phyloP scores from a whole-genome alignment of 768 basidiomycete species.

The Leccinum uliginosum region DNA sequence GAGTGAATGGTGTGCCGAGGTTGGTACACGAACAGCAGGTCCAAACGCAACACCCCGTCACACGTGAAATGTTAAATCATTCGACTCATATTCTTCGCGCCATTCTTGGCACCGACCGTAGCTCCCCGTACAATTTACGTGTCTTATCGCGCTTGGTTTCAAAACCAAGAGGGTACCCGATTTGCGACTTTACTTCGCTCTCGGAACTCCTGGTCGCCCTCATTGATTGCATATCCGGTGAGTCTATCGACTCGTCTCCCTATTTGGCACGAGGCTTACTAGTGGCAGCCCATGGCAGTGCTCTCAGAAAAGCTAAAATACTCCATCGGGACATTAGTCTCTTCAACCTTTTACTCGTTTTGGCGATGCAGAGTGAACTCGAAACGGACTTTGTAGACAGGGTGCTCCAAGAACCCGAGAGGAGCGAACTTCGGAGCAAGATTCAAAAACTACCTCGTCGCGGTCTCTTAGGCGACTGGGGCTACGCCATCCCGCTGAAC shows the following conservation, averaged over 20 bases:
- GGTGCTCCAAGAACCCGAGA: neutral
- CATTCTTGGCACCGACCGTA: neutral
- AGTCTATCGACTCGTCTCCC: neutral
- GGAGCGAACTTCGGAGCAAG: no score
- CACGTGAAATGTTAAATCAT: neutral
- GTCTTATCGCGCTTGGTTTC: neutral
- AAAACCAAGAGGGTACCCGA: neutral
- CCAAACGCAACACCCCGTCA: neutral
- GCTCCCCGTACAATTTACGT: neutral
- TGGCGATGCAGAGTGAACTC: neutral
- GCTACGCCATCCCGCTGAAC: neutral
- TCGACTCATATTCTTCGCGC: constrained; percentile 1
- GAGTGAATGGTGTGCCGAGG: neutral
- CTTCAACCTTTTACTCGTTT: constrained; percentile 1
- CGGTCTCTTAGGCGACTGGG: constrained; percentile 5
- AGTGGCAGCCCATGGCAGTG: neutral
- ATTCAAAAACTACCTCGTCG: neutral
- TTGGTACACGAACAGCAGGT: constrained; percentile 4
- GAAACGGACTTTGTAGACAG: neutral
- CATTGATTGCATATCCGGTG: neutral
- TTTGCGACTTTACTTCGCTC: neutral
- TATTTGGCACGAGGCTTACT: neutral
- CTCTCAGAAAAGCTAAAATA: neutral
- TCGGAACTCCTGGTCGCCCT: neutral
- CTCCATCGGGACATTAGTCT: constrained; percentile 8